Evolutionary conservation across 306 rosid species (phyloP), one percentile per base, ranked within the genome.

Genomic region (Trifolium subterraneum): DNA sequence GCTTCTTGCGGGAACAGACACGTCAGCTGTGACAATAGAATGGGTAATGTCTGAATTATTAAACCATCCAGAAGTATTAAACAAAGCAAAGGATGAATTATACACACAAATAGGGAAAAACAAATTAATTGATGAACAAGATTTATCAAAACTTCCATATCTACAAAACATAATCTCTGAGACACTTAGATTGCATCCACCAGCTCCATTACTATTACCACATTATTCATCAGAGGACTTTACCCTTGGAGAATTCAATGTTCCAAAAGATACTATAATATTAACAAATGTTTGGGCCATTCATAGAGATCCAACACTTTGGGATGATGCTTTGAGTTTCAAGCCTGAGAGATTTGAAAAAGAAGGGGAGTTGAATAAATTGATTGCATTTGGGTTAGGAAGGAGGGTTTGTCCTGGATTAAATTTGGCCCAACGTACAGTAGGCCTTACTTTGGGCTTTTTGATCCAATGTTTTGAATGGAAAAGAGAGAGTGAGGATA

Each of bases 381-480:
- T 80, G 0, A 62, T 74, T 51, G 31, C 80, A 4, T 79, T 79
- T n/a, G 83, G 83, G 29, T 0, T 73, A 0, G 83, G 83, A 15
- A 73, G 83, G 36, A 45, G 83, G 59, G 71, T 79, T 2, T 79
- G 83, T 39, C 83, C 79, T 6, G 83, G 83, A 6, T 0, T 73
- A 13, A 65, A 39, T 38, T 20, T 79, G 50, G 83, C 71, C 15
- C 83, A 73, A 8, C 83, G 79, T 4, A 79, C 75, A 0, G 18
- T 79, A 39, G 75, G 79, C 65, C 23, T 22, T 2, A 79, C 83
- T 8, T 3, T 59, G 48, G 83, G 75, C 0, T 48, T 73, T 0
- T 56, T 79, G 70, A 27, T 73, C 7, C 79, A 79, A 20, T 73
- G 83, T 48, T 79, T 79, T 44, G 79, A 79, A 33, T 79, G 79